Evolutionary conservation across 495 filamentous ascomycete genomes (phyloP), one percentile per base, ranked within the genome.

Genomic region (Talaromyces trachyspermus): DNA sequence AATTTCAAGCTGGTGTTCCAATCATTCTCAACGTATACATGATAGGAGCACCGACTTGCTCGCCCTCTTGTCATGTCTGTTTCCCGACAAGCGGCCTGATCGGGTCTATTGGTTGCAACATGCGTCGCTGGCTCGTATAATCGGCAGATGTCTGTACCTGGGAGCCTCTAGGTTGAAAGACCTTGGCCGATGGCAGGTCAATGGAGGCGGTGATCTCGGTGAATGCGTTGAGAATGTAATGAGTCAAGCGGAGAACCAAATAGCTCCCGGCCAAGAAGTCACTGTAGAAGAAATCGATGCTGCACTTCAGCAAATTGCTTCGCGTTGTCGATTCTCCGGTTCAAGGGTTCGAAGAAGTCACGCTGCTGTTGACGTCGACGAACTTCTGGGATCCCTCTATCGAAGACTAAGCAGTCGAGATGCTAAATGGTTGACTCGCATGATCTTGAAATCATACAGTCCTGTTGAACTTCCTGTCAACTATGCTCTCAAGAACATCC

Each of bases 361-460:
- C 17, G 47, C 64, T 8, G 61, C 62, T 11, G 57, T 61, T 0
- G 62, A 74, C 30, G 59, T 70, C 7, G 76, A 81, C 17, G 56
- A 64, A 7, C 52, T 70, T 7, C 56, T 89, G 1, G 68, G 69
- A 14, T 56, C 60, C 22, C 55, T 88, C 0, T 88, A 84, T 60
- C 72, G 62, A 33, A 71, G 77, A 10, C 50, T 89, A 22, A 73
- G 75, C 35, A 78, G 83, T 12, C 71, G 77, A 30, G 85, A 95
- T 57, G 86, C 83, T 0, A 95, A 95, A 65, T 95, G 90, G 90
- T 72, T 96, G 9, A 89, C 86, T 0, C 74, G 90, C 5, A 65
- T 92, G 58, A 76, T 96, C 27, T 62, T 96, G 15, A 92, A 94
- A 60, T 78, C 80, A 44, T 86, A 81, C 52, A 64, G 66, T 14